Percentiles rank a stretch among this genome's conserved stretches.
These are phyloP conservation scores for Daldinia grandis DNA, from an alignment of 495 filamentous ascomycete species.

Conservation along the genomic window DNA sequence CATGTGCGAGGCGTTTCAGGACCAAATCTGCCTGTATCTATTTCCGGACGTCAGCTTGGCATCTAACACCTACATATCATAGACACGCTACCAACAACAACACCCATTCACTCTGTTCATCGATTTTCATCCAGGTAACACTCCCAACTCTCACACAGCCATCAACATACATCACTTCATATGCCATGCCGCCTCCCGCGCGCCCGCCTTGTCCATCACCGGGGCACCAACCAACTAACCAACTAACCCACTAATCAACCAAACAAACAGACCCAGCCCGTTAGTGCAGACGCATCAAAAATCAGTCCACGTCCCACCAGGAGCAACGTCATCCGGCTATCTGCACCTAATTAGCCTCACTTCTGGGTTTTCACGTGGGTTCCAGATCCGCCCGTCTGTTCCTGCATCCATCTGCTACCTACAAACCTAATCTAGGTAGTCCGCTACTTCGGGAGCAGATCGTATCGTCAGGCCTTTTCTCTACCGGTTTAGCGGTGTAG, in stretches of 20 bases:
- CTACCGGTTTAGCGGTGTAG: not conserved
- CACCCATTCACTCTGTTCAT: no score
- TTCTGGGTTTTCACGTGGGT: constrained; percentile 33
- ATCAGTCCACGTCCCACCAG: constrained; percentile 1
- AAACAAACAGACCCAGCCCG: not conserved
- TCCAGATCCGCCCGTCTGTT: constrained; percentile 24
- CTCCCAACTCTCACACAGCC: constrained; percentile 6
- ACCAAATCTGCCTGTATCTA: constrained; percentile 4
- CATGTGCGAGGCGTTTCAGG: constrained; percentile 38
- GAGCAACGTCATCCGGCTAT: constrained; percentile 21
- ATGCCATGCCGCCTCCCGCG: constrained; percentile 5
- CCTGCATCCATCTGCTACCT: constrained; percentile 30
- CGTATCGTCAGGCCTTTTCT: not conserved
- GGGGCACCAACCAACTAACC: not conserved
- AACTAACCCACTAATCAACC: constrained; percentile 1
- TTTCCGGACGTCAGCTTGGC: constrained; percentile 26
- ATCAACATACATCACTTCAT: constrained; percentile 1
- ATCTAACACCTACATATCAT: constrained; percentile 21
- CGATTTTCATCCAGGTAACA: no score
- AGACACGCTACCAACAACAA: no score
- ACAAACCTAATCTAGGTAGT: constrained; percentile 30
- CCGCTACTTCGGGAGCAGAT: constrained; percentile 19
- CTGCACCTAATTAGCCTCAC: constrained; percentile 16
- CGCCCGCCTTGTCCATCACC: constrained; percentile 6
- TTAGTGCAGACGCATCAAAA: constrained; percentile 12